These are phyloP conservation scores for Leccinum pellstonianum DNA, from an alignment of 768 basidiomycete genomes.

Conservation along the genomic window DNA sequence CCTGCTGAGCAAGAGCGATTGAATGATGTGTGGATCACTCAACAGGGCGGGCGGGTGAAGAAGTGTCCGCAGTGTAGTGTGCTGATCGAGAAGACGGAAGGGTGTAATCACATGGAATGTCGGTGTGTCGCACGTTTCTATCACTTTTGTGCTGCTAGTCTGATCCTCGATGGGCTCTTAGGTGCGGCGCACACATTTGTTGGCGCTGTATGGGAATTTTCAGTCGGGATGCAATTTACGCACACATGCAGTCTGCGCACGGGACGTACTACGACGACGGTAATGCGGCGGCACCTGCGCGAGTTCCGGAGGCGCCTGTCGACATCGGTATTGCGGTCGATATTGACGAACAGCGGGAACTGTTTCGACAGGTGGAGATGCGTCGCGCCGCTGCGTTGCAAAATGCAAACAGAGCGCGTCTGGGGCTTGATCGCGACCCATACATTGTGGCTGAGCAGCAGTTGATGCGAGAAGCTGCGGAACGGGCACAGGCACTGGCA, in stretches of 20 bases:
- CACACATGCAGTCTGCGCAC: too few relatives aligned
- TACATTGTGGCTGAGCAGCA: neutral
- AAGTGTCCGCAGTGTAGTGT: slow-evolving; percentile 69
- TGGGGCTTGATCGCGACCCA: neutral
- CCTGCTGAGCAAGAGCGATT: slow-evolving; percentile 51
- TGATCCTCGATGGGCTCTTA: neutral
- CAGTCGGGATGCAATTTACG: too few relatives aligned
- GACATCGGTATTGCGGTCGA: too few relatives aligned
- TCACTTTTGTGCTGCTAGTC: too few relatives aligned
- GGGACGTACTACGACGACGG: too few relatives aligned
- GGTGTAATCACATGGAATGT: slow-evolving; percentile 82
- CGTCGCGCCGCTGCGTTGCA: slow-evolving; percentile 7
- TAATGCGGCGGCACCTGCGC: too few relatives aligned
- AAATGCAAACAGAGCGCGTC: neutral
- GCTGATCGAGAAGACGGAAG: slow-evolving; percentile 67
- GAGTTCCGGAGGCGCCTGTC: too few relatives aligned
- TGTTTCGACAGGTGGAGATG: slow-evolving; percentile 5
- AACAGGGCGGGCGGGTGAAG: slow-evolving; percentile 58
- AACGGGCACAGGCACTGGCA: neutral
- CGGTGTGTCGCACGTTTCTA: slow-evolving; percentile 15
- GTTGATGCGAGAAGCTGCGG: slow-evolving; percentile 5
- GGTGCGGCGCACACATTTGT: too few relatives aligned
- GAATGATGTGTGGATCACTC: slow-evolving; percentile 54
- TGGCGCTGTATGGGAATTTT: too few relatives aligned
- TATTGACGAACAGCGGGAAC: slow-evolving; percentile 9